A percentile compares a stretch with the other conserved stretches of the same genome.
phyloP scores from a whole-genome alignment of 2,329 filamentous ascomycete genomes.

The Paracoccidioides lutzii region DNA sequence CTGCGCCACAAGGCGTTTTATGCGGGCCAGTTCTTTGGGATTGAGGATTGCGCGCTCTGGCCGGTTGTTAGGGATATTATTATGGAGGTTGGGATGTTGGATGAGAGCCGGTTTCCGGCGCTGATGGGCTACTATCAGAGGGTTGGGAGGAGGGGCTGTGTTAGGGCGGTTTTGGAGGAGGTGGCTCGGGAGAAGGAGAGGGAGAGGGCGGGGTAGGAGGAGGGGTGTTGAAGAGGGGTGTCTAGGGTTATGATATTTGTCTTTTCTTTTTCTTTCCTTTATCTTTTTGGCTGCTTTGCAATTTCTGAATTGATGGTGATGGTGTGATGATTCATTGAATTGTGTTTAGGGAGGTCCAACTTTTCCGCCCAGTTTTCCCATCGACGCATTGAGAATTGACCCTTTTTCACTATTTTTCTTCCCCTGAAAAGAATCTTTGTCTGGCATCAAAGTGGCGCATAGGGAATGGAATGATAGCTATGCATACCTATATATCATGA shows the following conservation, averaged over 20 bases:
- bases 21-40: constrained; percentile 22
- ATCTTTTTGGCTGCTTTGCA: background rate
- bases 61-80: constrained; percentile 29
- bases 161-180: constrained; percentile 22
- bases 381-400: background rate
- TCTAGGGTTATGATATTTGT: background rate
- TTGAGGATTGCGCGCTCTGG: constrained; percentile 35
- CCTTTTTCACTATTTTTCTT: background rate
- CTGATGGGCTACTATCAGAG: constrained; percentile 27
- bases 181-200: background rate
- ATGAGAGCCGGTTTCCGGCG: constrained; percentile 18
- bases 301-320: background rate
- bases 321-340: too few species aligned
- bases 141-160: constrained; percentile 27
- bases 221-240: too few species aligned
- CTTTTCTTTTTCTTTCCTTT: background rate
- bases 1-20: constrained; percentile 24
- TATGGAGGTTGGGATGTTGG: constrained; percentile 14
- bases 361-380: too few species aligned
- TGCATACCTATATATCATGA: background rate
- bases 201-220: background rate
- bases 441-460: background rate
- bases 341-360: too few species aligned
- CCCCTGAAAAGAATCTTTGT: background rate
- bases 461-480: background rate